Base-by-base conservation (phyloP, 495 filamentous ascomycete genomes). In the Paragyromitra xinjiangensis region DNA sequence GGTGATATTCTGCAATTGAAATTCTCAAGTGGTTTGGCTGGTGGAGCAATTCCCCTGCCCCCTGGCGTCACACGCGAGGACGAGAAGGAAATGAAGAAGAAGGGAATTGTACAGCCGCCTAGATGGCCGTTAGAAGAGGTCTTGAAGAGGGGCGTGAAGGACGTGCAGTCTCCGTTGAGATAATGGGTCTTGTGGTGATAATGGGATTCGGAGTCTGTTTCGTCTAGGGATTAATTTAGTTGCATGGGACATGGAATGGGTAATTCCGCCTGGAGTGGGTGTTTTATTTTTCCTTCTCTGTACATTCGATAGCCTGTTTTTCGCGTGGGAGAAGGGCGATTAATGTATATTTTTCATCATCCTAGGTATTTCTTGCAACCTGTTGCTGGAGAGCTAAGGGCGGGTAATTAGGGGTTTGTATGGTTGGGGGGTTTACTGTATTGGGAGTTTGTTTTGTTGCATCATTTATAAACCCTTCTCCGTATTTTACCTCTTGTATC, bases 1-100 rank as follows among this genome's bases (percentile, higher is more conserved):
- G 94, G 95, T 72, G 92, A 97, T 82, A 88, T 95, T 50, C 86
- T 99, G 26, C 94, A 99, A 82, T 86, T 98, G 80, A 99, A 98
- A 84, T 98, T 96, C 85, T 96, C 94, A 1, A 96, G 92, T 19
- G 95, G 95, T 73, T 88, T 98, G 75, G 94, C 95, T 6, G 95
- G 95, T 71, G 95, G 95, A 63, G 90, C 91, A 12, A 86, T 92
- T 67, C 91, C 94, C 11, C 84, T 91, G 29, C 88, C 88, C 11
- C 91, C 92, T 29, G 92, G 91, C 6, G 86, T 91, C 29, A 87
- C 87, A 2, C 87, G 87, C 4, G 90, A 93, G 63, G 89, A 90
- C 78, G 91, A 95, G 84, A 87, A 90, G 83, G 90, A 91, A 81
- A 89, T 89, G 86, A 87, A 89, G 72, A 89, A 88, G 82, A 86